phyloP scores from a whole-genome alignment of 1,139 yeast genomes.

The Yamadazyma trypodendri region DNA sequence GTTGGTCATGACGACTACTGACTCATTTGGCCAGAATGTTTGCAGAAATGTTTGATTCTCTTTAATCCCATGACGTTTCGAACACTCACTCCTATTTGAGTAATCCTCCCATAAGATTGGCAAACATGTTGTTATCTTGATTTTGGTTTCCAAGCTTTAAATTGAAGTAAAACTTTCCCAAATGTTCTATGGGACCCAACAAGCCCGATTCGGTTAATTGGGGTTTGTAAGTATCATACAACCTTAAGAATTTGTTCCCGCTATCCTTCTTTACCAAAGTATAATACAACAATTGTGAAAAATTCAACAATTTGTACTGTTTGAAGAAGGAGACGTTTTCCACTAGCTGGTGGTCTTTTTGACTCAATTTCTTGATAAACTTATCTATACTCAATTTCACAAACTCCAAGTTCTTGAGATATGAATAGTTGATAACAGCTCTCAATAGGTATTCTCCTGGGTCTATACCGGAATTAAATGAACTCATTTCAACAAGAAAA shows the following conservation, averaged over 20 bases:
- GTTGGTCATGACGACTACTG: slow-evolving; percentile 5
- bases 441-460: slow-evolving; percentile 58
- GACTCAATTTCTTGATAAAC: slow-evolving; percentile 31
- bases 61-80: too few species aligned
- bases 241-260: slow-evolving; percentile 51
- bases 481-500: slow-evolving; percentile 45
- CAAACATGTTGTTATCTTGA: slow-evolving; percentile 66
- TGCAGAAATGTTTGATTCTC: too few species aligned
- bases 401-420: slow-evolving; percentile 60
- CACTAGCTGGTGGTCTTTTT: slow-evolving; percentile 16
- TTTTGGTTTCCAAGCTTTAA: slow-evolving; percentile 51
- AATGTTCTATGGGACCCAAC: slow-evolving; percentile 44
- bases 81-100: too few species aligned
- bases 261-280: slow-evolving; percentile 59
- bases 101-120: slow-evolving; percentile 83
- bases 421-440: slow-evolving; percentile 68
- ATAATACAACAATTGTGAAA: slow-evolving; percentile 65
- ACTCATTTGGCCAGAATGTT: background rate
- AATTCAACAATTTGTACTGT: slow-evolving; percentile 50
- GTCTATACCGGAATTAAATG: slow-evolving; percentile 29
- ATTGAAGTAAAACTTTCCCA: slow-evolving; percentile 44
- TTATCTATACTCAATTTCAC: slow-evolving; percentile 44
- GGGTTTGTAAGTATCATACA: slow-evolving; percentile 45
- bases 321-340: slow-evolving; percentile 22
- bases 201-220: slow-evolving; percentile 32